phyloP scores from a whole-genome alignment of 495 filamentous ascomycete genomes.

The Podospora pseudoanserina region DNA sequence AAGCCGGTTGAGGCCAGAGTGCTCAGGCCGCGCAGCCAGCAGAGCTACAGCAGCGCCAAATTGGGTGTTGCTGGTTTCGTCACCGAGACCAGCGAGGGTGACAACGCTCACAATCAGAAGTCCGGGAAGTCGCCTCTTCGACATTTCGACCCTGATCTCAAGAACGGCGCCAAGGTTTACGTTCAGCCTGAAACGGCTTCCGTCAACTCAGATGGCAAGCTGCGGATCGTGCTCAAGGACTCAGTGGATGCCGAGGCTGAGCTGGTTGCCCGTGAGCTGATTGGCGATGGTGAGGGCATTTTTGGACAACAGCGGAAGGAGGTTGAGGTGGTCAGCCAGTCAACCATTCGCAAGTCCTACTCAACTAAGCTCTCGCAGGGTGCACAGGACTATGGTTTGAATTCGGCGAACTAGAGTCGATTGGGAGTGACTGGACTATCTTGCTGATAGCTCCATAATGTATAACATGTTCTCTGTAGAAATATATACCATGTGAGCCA shows the following conservation, averaged over 20 bases:
- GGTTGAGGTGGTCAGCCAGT: conserved; percentile 2
- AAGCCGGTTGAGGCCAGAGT: conserved; percentile 67
- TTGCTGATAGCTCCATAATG: not conserved
- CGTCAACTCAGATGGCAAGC: conserved; percentile 57
- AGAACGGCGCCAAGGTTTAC: conserved; percentile 66
- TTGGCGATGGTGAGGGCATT: conserved; percentile 33
- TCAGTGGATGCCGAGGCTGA: conserved; percentile 42
- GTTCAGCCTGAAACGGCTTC: conserved; percentile 54
- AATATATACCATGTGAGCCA: not conserved
- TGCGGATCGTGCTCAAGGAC: conserved; percentile 46
- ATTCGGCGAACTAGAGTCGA: not conserved
- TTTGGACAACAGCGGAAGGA: conserved; percentile 22
- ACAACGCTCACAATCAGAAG: conserved; percentile 29
- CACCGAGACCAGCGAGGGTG: conserved; percentile 27
- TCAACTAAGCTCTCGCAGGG: not conserved
- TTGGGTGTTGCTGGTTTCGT: conserved; percentile 52
- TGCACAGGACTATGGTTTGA: not conserved
- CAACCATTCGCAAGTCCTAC: not conserved
- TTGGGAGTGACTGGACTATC: not conserved
- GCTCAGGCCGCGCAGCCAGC: conserved; percentile 49
- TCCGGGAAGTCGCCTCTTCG: conserved; percentile 28
- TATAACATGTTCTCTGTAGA: not conserved
- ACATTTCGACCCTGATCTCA: conserved; percentile 54
- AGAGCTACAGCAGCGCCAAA: conserved; percentile 9
- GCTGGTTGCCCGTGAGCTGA: conserved; percentile 50